Percentiles rank a stretch among this genome's conserved stretches.
Conservation (phyloP, 202 grass and related monocot species). For the Cymbopogon flexuosus region DNA sequence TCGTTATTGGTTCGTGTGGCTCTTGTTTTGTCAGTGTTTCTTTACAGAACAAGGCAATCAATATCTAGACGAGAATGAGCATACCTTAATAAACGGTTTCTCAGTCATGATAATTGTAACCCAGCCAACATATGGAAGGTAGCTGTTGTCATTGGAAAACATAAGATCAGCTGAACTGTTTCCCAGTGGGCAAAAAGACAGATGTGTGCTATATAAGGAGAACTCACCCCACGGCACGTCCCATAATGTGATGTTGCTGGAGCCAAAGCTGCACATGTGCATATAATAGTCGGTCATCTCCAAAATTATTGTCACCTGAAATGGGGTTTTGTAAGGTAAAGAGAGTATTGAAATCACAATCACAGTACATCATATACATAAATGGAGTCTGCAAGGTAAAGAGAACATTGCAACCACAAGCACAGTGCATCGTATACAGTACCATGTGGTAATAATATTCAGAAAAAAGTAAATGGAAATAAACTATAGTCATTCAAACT, state of each 20-base stretch:
- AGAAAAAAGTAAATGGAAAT: background rate
- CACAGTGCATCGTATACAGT: background rate
- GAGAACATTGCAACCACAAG: background rate
- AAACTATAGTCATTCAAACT: background rate
- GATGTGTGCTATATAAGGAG: background rate
- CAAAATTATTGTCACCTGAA: constrained; percentile 82
- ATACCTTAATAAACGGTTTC: constrained; percentile 80
- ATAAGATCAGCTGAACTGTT: constrained; percentile 1
- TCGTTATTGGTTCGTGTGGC: background rate
- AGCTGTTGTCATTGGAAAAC: constrained; percentile 39
- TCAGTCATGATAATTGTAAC: constrained; percentile 88
- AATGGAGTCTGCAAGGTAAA: constrained; percentile 13
- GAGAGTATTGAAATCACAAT: background rate
- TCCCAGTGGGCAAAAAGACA: constrained; percentile 12
- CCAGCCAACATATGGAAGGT: constrained; percentile 82
- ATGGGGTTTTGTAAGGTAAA: constrained; percentile 15
- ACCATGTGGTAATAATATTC: background rate
- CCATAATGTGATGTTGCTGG: constrained; percentile 91
- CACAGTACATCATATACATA: background rate
- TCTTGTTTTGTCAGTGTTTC: too few relatives aligned
- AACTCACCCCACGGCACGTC: constrained; percentile 79
- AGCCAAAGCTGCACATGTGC: constrained; percentile 84
- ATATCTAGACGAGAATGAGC: constrained; percentile 19
- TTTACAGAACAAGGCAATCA: background rate
- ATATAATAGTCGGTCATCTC: constrained; percentile 71